Evolutionary conservation across 2,329 filamentous ascomycete species (phyloP), one percentile per base, ranked within the genome.

Genomic region (Fusarium bactridioides): DNA sequence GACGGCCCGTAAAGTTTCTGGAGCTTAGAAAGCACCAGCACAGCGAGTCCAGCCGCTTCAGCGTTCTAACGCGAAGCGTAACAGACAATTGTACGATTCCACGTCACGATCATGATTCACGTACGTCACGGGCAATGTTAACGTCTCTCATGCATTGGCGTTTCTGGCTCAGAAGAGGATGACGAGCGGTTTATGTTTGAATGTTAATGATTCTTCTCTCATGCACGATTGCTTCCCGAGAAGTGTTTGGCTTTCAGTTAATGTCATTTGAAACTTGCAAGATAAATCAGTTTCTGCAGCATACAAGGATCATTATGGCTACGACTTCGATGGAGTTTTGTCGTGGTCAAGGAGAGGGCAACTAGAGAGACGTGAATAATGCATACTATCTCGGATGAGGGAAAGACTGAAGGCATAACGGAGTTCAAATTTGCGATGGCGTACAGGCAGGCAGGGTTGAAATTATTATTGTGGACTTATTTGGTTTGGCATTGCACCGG

Each of bases 1-100:
- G 11, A 82, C 85, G 29, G 84, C 83, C 43, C 84, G 88, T 67
- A 90, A 90, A 82, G 85, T 89, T 63, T 89, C 87, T 55, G 86
- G 80, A 58, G 78, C 80, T 60, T 80, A 82, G 77, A 79, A 71
- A 67, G 72, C 71, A 63, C 70, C 69, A 55, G 25, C 64, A 38
- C 62, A 63, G 61, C 72, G 75, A 54, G 66, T 45, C 58, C 75
- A 72, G 71, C 71, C 50, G 56, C 60, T 63, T 70, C 72, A 66
- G 60, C 69, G 67, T 55, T 54, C 61, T 31, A 62, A 63, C 37
- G 63, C 73, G 53, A 63, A 62, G 63, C 60, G 69, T 51, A 69
- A 63, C 55, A 67, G 61, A 47, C 56, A 69, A 61, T 72, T 76
- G 73, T 73, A 74, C 64, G 53, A 73, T 66, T 71, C 58, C 73